Conservation (phyloP, 768 basidiomycete species). For the Panus rudis region DNA sequence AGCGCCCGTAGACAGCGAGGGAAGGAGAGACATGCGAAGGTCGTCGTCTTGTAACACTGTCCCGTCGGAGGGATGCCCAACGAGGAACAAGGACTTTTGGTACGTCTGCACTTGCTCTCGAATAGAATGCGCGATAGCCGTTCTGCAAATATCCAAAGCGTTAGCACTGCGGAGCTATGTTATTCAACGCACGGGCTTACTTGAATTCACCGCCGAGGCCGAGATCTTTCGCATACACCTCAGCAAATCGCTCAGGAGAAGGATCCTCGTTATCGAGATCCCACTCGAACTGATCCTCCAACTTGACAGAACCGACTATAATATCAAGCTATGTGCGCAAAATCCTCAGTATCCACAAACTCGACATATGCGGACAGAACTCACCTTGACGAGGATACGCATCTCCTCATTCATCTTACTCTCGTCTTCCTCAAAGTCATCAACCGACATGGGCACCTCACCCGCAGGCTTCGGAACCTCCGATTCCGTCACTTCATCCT, state of each 20-base stretch:
- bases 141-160: constrained; percentile 40
- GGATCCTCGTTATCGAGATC: constrained; percentile 76
- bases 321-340: constrained; percentile 71
- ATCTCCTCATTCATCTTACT: constrained; percentile 72
- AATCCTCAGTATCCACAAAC: not conserved
- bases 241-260: constrained; percentile 90
- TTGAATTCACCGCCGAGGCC: constrained; percentile 90
- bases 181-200: constrained; percentile 47
- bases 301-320: constrained; percentile 85
- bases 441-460: constrained; percentile 39
- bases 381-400: constrained; percentile 86
- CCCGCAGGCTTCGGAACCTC: not conserved
- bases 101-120: constrained; percentile 91
- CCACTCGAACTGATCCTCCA: constrained; percentile 98
- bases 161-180: not conserved
- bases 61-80: constrained; percentile 82
- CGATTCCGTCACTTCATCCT: constrained; percentile 18
- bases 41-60: constrained; percentile 82
- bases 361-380: constrained; percentile 17
- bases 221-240: constrained; percentile 77
- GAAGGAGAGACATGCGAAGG: constrained; percentile 82
- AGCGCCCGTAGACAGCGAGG: constrained; percentile 63
- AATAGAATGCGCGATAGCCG: constrained; percentile 91
- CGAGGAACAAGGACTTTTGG: constrained; percentile 85
- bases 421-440: constrained; percentile 63